A percentile compares a stretch with the other conserved stretches of the same genome.
These are phyloP conservation scores for Geranium brycei DNA, from an alignment of 345 rosid species.

Conservation along the genomic window DNA sequence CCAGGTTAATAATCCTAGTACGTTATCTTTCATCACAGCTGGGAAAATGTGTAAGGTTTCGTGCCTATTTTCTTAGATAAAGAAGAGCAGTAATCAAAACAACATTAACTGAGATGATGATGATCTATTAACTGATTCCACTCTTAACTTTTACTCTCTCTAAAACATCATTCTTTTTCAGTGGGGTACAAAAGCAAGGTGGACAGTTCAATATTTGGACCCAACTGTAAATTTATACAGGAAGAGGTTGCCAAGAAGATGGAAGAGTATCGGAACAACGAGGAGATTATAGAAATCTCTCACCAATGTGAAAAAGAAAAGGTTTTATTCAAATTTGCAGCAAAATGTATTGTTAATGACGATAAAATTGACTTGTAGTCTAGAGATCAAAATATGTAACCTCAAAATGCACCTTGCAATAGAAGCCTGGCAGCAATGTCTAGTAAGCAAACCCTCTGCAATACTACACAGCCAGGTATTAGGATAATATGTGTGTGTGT, in stretches of 20 bases:
- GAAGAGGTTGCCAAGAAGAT: slow-evolving; percentile 34
- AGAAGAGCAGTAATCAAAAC: not conserved
- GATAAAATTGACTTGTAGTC: not conserved
- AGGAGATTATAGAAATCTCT: slow-evolving; percentile 22
- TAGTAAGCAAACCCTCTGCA: too few relatives aligned
- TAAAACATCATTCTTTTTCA: slow-evolving; percentile 5
- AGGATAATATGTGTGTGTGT: too few relatives aligned
- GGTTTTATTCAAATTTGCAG: slow-evolving; percentile 13
- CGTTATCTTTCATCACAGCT: slow-evolving; percentile 31
- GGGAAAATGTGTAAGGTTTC: slow-evolving; percentile 22
- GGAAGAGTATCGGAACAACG: slow-evolving; percentile 28
- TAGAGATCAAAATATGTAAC: not conserved
- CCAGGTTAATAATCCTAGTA: slow-evolving; percentile 58
- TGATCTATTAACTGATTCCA: not conserved
- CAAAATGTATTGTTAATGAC: not conserved
- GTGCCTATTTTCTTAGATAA: slow-evolving; percentile 4
- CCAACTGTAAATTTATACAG: slow-evolving; percentile 22
- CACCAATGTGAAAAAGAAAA: slow-evolving; percentile 21
- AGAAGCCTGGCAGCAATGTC: not conserved
- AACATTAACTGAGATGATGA: not conserved
- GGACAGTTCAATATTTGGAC: slow-evolving; percentile 32
- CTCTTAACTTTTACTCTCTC: not conserved
- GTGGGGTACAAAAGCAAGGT: slow-evolving; percentile 49
- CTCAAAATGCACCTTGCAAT: not conserved
- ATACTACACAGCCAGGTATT: too few relatives aligned